These are phyloP conservation scores for Eudorina sp. DNA, from an alignment of 139 green algal genomes.

Conservation along the genomic window DNA sequence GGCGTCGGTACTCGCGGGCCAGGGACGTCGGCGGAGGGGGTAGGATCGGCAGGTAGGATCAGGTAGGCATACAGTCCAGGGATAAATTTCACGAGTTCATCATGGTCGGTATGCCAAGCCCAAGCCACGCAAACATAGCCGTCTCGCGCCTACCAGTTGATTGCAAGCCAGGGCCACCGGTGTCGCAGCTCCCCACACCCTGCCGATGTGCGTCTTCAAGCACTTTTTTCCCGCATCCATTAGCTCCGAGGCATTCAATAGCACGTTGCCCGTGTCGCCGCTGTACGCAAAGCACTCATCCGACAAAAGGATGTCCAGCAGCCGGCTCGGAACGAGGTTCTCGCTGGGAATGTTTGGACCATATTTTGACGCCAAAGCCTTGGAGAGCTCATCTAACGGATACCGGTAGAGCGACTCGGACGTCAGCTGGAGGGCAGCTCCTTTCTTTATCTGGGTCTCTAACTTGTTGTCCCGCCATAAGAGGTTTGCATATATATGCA, in stretches of 20 bases:
- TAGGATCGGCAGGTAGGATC: too few species aligned
- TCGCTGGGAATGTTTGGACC: neutral
- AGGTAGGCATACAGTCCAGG: too few species aligned
- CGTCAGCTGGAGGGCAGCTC: neutral
- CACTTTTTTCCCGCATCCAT: conserved; percentile 2
- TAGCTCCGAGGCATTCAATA: neutral
- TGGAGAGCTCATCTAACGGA: neutral
- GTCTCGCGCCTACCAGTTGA: neutral
- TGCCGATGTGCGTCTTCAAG: neutral
- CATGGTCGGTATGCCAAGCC: too few species aligned
- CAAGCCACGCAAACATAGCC: too few species aligned
- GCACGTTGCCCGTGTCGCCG: neutral
- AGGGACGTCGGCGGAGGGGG: too few species aligned
- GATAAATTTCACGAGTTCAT: too few species aligned
- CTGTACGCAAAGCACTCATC: neutral
- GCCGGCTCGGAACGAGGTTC: neutral
- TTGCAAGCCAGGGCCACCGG: neutral
- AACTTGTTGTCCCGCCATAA: neutral
- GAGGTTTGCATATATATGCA: conserved; percentile 30
- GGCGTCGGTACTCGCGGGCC: too few species aligned
- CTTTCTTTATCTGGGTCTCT: neutral
- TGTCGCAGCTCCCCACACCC: neutral
- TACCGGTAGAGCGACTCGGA: neutral
- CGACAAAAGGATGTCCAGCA: neutral
- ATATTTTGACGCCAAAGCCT: neutral